Conservation (phyloP, 2,329 filamentous ascomycete species). For the Reticulascus tulasneorum region DNA sequence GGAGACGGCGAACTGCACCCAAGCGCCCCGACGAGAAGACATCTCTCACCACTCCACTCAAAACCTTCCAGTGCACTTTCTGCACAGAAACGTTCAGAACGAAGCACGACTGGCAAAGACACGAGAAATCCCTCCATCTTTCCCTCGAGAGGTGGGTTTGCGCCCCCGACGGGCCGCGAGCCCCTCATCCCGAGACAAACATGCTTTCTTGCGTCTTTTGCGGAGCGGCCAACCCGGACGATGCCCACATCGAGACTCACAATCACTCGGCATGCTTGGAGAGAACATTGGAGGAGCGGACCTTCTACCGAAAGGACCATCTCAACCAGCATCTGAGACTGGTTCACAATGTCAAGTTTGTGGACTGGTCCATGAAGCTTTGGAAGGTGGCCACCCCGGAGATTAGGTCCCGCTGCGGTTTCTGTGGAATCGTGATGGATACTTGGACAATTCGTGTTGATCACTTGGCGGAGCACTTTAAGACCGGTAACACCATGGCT, state of each 20-base stretch:
- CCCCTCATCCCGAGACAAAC: slow-evolving; percentile 57
- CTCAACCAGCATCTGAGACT: slow-evolving; percentile 62
- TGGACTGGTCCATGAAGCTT: slow-evolving; percentile 59
- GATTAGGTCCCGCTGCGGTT: slow-evolving; percentile 61
- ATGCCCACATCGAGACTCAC: slow-evolving; percentile 54
- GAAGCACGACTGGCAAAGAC: slow-evolving; percentile 67
- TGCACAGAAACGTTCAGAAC: slow-evolving; percentile 65
- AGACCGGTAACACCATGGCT: slow-evolving; percentile 61
- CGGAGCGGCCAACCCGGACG: slow-evolving; percentile 49
- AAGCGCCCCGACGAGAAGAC: slow-evolving; percentile 32
- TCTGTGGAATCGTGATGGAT: slow-evolving; percentile 59
- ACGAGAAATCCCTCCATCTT: slow-evolving; percentile 64
- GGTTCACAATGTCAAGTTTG: slow-evolving; percentile 59
- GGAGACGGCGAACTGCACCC: slow-evolving; percentile 41
- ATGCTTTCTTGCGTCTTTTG: slow-evolving; percentile 57
- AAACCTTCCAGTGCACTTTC: slow-evolving; percentile 65
- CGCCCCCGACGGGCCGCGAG: slow-evolving; percentile 51
- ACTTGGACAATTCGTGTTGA: slow-evolving; percentile 59
- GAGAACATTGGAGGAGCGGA: slow-evolving; percentile 56
- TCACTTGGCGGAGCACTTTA: slow-evolving; percentile 66
- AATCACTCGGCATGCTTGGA: slow-evolving; percentile 65
- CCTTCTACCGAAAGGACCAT: slow-evolving; percentile 65
- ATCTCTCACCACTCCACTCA: slow-evolving; percentile 38
- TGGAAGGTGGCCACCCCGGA: slow-evolving; percentile 59
- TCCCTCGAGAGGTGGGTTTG: slow-evolving; percentile 66